Base-by-base conservation (phyloP, 768 basidiomycete genomes). In the Hysterangium stoloniferum region DNA sequence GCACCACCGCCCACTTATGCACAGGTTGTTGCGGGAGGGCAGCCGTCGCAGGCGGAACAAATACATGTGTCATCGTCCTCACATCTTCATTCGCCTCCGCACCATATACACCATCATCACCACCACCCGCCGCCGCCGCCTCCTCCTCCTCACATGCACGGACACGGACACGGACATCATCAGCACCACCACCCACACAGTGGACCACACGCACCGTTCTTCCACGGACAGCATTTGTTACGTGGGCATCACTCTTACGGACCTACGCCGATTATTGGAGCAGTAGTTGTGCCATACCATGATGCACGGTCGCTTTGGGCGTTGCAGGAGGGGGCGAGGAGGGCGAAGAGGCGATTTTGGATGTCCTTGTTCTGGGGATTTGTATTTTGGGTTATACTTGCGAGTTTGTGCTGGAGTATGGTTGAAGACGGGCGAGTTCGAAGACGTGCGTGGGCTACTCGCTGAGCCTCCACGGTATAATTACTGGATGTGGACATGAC, bases 331-430 rank as follows among this genome's bases (percentile, higher is more conserved):
- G 74, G 74, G 25, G 57, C 54, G 7, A 51, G 54, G 38, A 62
- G 76, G 24, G 74, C 75, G 29, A 64, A 64, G 40, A 56, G 68
- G 69, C 66, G 76, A 31, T 76, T 77, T 52, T 52, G 70, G n/a
- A 60, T 58, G 48, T 73, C 73, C 4, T 52, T 68, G 15, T 29
- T 68, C 13, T 72, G 71, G 67, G 71, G 66, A 4, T 41, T 69
- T 28, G 57, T 64, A 40, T 60, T 74, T 31, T 54, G 66, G 28
- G 44, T 55, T 17, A 56, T 65, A 19, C 44, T 67, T 15, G 56
- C 67, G 35, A 45, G 66, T 35, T 43, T 57, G 47, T 60, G 28
- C 12, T 55, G 60, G 24, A 48, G 48, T 9, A 25, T 56, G n/a
- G 52, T 41, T 54, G 60, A 59, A 60, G 52, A 52, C 58, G 48